Evolutionary conservation across 2,329 filamentous ascomycete genomes (phyloP).

Genomic region (Fusarium luffae): DNA sequence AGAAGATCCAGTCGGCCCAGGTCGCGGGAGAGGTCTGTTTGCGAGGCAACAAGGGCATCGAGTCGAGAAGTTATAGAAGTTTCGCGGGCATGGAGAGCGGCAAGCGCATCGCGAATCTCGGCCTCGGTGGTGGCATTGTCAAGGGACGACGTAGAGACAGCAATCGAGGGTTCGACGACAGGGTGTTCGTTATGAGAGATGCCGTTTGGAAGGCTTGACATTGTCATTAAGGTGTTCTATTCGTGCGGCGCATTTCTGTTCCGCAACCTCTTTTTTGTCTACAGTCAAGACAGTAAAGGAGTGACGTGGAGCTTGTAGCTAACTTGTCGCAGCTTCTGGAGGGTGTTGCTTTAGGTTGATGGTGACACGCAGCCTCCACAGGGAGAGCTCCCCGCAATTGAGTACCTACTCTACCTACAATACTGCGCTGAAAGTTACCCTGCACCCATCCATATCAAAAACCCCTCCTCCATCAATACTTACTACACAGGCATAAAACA

Average conservation of each 20-base stretch:
- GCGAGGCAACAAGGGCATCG: conserved; percentile 80
- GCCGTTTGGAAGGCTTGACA: conserved; percentile 61
- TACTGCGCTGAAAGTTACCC: conserved; percentile 25
- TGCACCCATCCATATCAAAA: conserved; percentile 8
- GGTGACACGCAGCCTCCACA: conserved; percentile 43
- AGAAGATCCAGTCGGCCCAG: conserved; percentile 88
- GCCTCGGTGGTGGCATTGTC: conserved; percentile 78
- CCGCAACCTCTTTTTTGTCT: conserved; percentile 34
- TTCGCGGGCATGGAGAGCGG: conserved; percentile 80
- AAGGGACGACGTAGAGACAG: conserved; percentile 55
- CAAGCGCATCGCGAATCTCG: conserved; percentile 82
- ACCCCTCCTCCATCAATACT: background rate
- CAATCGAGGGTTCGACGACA: conserved; percentile 39
- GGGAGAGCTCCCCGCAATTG: conserved; percentile 38
- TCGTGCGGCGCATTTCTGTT: conserved; percentile 58
- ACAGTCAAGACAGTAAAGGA: conserved; percentile 20
- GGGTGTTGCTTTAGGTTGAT: conserved; percentile 19
- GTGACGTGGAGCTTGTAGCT: conserved; percentile 27
- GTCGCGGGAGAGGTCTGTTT: conserved; percentile 87
- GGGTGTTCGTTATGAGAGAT: conserved; percentile 51
- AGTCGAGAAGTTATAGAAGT: conserved; percentile 78
- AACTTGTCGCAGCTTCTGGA: conserved; percentile 28
- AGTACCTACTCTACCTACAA: background rate
- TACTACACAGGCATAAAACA: background rate
- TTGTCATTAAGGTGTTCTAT: conserved; percentile 55